Evolutionary conservation across 2,329 filamentous ascomycete species (phyloP), one percentile per base, ranked within the genome.

Genomic region (Colletotrichum lentis): DNA sequence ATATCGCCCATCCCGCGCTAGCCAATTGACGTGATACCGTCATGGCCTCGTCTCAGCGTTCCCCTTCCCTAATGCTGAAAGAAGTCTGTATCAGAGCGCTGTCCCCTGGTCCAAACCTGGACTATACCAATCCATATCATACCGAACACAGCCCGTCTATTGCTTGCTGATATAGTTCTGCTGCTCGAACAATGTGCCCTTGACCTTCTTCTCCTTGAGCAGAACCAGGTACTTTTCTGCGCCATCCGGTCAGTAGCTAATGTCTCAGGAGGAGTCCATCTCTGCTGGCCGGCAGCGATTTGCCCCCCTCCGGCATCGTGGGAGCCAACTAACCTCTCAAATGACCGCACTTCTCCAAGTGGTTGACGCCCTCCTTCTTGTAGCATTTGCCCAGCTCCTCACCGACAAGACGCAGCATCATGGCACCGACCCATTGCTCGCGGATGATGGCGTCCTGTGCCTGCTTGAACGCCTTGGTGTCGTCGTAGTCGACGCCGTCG

Each of bases 321-420:
- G 20, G 39, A 56, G n/a, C 39, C 58, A 58, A 82, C 90, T 85
- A 79, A 96, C 92, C 92, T 91, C 92, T 86, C 80, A 95, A 79
- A 75, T 86, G 83, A 72, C 91, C 92, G 80, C 92, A 96, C 82
- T 95, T 96, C 85, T 95, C 92, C 78, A 96, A 81, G 79, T 96
- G 92, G 80, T 96, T 96, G 72, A 94, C 91, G 64, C 92, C 93
- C 81, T 96, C 91, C 73, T 88, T 85, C 80, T 89, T 88, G 81
- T 96, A 96, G 84, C 92, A 96, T 83, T 93, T 95, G 80, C 90
- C 86, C 82, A 96, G 83, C 84, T 96, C 92, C 78, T 95, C 91
- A 71, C 91, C 84, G 63, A 96, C 91, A 71, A 96, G 82, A 70
- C 92, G 86, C 66, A 91, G 91, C 92, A 94, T 96, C 92, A 96